These are phyloP conservation scores for Pharnaceum exiguum DNA, from an alignment of 148 eudicot species.

Conservation along the genomic window DNA sequence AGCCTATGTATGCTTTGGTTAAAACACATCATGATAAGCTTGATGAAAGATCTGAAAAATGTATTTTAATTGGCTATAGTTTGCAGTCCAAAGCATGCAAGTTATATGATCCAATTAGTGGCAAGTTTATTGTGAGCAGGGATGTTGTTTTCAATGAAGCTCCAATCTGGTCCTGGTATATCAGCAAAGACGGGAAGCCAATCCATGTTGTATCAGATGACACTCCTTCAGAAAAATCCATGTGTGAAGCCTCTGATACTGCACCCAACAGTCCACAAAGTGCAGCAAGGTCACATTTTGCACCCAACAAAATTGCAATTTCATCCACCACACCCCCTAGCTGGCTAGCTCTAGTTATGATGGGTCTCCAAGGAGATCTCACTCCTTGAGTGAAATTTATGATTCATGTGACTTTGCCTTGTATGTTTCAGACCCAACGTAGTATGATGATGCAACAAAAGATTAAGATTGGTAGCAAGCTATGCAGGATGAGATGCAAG, in stretches of 20 bases:
- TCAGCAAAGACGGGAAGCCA: not conserved
- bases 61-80: too few species aligned
- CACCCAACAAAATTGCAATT: not conserved
- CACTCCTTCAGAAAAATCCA: not conserved
- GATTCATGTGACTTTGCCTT: not conserved
- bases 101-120: not conserved
- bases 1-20: too few species aligned
- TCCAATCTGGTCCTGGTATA: not conserved
- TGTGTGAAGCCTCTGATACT: not conserved
- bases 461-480: not conserved
- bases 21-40: too few species aligned
- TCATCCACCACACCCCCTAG: not conserved
- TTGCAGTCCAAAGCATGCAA: not conserved
- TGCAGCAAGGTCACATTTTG: too few species aligned
- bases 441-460: not conserved
- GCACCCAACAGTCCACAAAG: too few species aligned
- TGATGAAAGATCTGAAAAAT: too few species aligned
- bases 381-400: not conserved
- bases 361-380: not conserved
- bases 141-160: slow-evolving; percentile 3
- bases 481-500: not conserved
- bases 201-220: not conserved
- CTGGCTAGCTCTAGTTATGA: not conserved
- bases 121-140: not conserved
- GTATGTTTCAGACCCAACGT: not conserved